Evolutionary conservation across 352 stramenopile species (phyloP).

Genomic region (Globisporangium cystogenes): DNA sequence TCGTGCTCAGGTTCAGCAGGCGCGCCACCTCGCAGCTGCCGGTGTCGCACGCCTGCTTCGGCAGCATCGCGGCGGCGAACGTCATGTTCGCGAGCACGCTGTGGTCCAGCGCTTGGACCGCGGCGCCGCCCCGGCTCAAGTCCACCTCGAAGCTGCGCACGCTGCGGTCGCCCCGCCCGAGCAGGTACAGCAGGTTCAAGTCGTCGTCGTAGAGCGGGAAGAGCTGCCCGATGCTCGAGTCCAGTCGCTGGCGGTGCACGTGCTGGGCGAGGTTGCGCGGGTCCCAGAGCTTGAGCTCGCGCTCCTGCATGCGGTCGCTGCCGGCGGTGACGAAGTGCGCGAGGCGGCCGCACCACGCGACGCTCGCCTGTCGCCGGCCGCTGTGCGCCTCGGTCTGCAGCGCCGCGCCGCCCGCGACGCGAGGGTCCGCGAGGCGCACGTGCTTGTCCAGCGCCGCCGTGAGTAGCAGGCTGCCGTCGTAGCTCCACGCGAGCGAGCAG

Average conservation of each 20-base stretch:
- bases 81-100: slow-evolving; percentile 47
- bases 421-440: slow-evolving; percentile 53
- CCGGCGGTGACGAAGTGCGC: slow-evolving; percentile 57
- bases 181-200: slow-evolving; percentile 58
- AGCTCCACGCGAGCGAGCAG: slow-evolving; percentile 55
- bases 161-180: slow-evolving; percentile 67
- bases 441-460: slow-evolving; percentile 37
- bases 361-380: slow-evolving; percentile 37
- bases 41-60: slow-evolving; percentile 49
- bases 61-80: slow-evolving; percentile 41
- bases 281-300: slow-evolving; percentile 80
- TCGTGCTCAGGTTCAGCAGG: slow-evolving; percentile 53
- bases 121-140: slow-evolving; percentile 16
- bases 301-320: slow-evolving; percentile 58
- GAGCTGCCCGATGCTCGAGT: slow-evolving; percentile 54
- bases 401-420: slow-evolving; percentile 6
- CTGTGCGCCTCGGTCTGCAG: slow-evolving; percentile 32
- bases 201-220: slow-evolving; percentile 70
- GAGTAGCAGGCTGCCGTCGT: slow-evolving; percentile 51
- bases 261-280: slow-evolving; percentile 38
- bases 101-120: slow-evolving; percentile 47
- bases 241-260: slow-evolving; percentile 57
- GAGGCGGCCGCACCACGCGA: slow-evolving; percentile 51
- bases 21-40: slow-evolving; percentile 55
- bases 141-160: slow-evolving; percentile 61